phyloP scores from a whole-genome alignment of 106 monocot species.

The Platanthera zijinensis region DNA sequence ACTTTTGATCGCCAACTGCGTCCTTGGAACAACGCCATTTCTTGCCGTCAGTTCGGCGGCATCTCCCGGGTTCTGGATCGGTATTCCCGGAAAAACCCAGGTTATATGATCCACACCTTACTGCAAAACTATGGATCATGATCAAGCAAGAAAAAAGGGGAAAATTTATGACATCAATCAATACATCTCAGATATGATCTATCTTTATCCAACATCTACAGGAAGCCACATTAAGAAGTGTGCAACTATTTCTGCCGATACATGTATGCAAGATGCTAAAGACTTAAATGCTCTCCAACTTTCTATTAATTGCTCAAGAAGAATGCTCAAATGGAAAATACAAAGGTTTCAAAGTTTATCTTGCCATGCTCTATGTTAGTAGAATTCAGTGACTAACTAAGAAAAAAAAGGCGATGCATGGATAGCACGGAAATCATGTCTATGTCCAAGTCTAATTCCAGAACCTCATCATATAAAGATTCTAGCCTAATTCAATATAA shows the following conservation, averaged over 20 bases:
- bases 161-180: background rate
- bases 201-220: background rate
- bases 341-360: background rate
- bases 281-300: background rate
- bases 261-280: background rate
- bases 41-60: conserved; percentile 92
- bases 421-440: no score
- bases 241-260: background rate
- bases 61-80: conserved; percentile 90
- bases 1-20: conserved; percentile 88
- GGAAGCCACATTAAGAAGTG: background rate
- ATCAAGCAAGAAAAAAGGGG: background rate
- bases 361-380: background rate
- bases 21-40: conserved; percentile 99
- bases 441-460: no score
- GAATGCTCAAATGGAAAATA: no score
- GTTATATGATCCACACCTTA: conserved; percentile 38
- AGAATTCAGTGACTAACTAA: background rate
- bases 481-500: no score
- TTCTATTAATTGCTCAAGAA: background rate
- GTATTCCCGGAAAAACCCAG: conserved; percentile 60
- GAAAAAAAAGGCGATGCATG: no score
- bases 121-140: conserved; percentile 14
- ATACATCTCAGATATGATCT: background rate
- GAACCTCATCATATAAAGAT: no score